These are phyloP conservation scores for Elaeis guineensis DNA, from an alignment of 176 grass and related monocot species.

Conservation along the genomic window DNA sequence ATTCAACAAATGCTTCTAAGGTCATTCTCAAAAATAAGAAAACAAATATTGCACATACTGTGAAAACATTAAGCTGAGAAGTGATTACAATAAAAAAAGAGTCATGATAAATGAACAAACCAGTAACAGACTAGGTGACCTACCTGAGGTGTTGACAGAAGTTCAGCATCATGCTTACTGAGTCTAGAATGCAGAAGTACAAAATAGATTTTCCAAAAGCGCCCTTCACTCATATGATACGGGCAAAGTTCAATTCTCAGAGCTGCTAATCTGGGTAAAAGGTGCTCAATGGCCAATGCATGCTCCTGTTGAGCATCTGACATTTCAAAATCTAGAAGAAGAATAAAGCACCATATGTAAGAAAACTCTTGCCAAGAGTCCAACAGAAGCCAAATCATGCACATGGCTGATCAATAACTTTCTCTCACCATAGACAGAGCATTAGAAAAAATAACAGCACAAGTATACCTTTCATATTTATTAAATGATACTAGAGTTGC, in stretches of 20 bases:
- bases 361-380: neutral
- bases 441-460: no score
- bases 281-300: conserved; percentile 36
- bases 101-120: no score
- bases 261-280: conserved; percentile 37
- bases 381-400: conserved; percentile 1
- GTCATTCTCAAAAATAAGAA: no score
- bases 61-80: no score
- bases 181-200: conserved; percentile 73
- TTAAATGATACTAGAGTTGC: no score
- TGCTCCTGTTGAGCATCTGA: conserved; percentile 56
- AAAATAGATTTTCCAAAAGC: conserved; percentile 87
- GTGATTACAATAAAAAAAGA: no score
- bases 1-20: no score
- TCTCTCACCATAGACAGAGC: no score
- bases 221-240: conserved; percentile 63
- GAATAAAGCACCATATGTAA: neutral
- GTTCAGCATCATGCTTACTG: conserved; percentile 43
- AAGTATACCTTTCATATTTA: no score
- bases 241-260: conserved; percentile 48
- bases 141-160: conserved; percentile 62
- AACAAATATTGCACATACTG: no score
- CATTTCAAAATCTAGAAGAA: conserved; percentile 56
- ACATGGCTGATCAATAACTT: neutral
- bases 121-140: neutral